Base-by-base conservation (phyloP, 2,329 filamentous ascomycete species). In the Pseudopyricularia cyperi region DNA sequence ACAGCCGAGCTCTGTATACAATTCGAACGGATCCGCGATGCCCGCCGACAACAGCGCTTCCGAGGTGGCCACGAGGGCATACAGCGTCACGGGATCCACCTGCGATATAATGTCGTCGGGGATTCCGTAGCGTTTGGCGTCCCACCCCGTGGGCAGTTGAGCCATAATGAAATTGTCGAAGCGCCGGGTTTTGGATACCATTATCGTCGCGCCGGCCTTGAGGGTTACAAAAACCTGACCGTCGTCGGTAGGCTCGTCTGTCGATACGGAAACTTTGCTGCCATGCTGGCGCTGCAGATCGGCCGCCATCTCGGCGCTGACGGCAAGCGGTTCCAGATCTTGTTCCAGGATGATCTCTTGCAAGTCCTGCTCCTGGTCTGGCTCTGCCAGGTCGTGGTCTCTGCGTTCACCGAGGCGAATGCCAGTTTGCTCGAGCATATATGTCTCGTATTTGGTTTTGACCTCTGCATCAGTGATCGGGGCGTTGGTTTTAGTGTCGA, bases 81-180 rank as follows among this genome's bases (percentile, higher is more conserved):
- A 67, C 4, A 67, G 57, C 0, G 65, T 66, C 12, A 55, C 39
- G 3, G 60, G 61, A 53, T 69, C 66, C 2, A 66, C 64, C 52
- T 66, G 65, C 14, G 55, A 50, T 37, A 65, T 59, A 24, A 68
- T 62, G 32, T 70, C 66, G 6, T 62, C 59, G 1, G 65, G 58
- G 14, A 69, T 62, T 8, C 67, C 67, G 52, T 68, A 68, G 3
- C 55, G 57, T 7, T 49, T 53, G 4, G 66, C 56, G 52, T 63
- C 59, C 63, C 65, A 70, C 8, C 67, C 66, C 0, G 53, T 62
- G 2, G 67, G 66, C 1, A 70, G 52, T 52, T 65, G 66, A 1
- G 60, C 67, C 5, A 58, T 65, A 11, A 69, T 61, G 9, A 57
- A 57, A 3, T 22, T n/a, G 46, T 57, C 56, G 32, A 61, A 60